Conservation (phyloP, 352 stramenopile genomes). For the Pythium monospermum region DNA sequence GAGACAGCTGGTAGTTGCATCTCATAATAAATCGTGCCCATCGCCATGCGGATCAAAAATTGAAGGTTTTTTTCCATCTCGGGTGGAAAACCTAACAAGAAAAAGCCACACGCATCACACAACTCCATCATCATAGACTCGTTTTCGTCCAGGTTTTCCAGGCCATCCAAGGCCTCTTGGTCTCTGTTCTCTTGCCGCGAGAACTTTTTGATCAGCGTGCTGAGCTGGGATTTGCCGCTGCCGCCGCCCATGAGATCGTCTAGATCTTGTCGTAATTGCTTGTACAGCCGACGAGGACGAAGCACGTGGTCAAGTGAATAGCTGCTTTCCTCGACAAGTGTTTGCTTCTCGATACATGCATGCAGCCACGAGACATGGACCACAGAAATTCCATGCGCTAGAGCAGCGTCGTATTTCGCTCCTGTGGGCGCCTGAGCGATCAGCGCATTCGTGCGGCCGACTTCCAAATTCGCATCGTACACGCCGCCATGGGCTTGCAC, state of each 20-base stretch:
- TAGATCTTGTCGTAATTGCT: slow-evolving; percentile 35
- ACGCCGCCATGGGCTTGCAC: slow-evolving; percentile 33
- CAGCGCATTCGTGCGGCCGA: slow-evolving; percentile 55
- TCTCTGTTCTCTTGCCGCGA: slow-evolving; percentile 3
- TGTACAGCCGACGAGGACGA: slow-evolving; percentile 27
- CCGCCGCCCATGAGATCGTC: slow-evolving; percentile 28
- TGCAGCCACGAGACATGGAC: slow-evolving; percentile 67
- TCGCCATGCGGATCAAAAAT: slow-evolving; percentile 47
- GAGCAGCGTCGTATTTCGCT: slow-evolving; percentile 60
- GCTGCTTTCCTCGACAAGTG: slow-evolving; percentile 41
- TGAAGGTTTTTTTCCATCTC: slow-evolving; percentile 38
- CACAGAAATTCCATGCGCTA: slow-evolving; percentile 52
- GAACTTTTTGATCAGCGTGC: slow-evolving; percentile 29
- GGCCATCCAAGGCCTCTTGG: neutral
- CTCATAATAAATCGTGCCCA: slow-evolving; percentile 68
- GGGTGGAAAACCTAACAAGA: slow-evolving; percentile 46
- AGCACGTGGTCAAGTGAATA: slow-evolving; percentile 38
- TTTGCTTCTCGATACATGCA: slow-evolving; percentile 50
- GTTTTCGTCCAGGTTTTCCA: neutral
- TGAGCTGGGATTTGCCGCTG: slow-evolving; percentile 20
- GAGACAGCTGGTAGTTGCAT: slow-evolving; percentile 52
- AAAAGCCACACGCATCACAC: slow-evolving; percentile 61
- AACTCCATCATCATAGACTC: slow-evolving; percentile 39
- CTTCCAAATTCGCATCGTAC: slow-evolving; percentile 56
- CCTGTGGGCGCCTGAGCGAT: slow-evolving; percentile 51